Base-by-base conservation (phyloP, 2,329 filamentous ascomycete species). In the Drechslerella coelobrocha region DNA sequence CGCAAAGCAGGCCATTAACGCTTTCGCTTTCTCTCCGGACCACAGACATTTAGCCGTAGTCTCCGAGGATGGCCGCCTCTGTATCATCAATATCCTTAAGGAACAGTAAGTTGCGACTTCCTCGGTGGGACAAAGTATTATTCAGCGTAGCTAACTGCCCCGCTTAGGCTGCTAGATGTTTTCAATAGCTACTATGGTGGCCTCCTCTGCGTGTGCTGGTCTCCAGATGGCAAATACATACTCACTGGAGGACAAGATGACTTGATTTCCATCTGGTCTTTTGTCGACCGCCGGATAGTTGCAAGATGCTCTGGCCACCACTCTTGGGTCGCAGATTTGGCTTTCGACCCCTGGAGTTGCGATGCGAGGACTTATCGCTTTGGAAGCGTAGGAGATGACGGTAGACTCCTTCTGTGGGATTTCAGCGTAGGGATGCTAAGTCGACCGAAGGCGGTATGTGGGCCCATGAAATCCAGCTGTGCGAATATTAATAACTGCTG, bases 391-490 rank as follows among this genome's bases (percentile, higher is more conserved):
- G 94, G 93, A 12, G 93, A 97, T 78, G 94, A 99, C 78, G 91
- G 92, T 75, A 85, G 92, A 63, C 82, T 99, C 17, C 86, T 96
- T 68, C 82, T 99, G 10, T 99, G 94, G 94, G 94, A 99, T 81
- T 99, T 99, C 78, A 96, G 89, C 74, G 91, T 96, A 43, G 92
- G 92, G 75, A 97, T 97, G 93, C 83, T 99, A 75, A 90, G 95
- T 79, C 85, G 92, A 69, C 93, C 94, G 19, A 93, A 93, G 80
- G 88, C 86, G 74, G 89, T 92, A 81, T 77, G 89, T 84, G 56
- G 54, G 72, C 81, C 83, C 47, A 83, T 75, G 2, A 78, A 76
- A 48, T 41, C 53, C 34, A 7, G 47, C 8, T 9, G 9, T 24
- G 1, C 9, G 3, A 14, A 4, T 21, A 10, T 4, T 2, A 19